A percentile compares a stretch with the other conserved stretches of the same genome.
phyloP scores from a whole-genome alignment of 768 basidiomycete genomes.

The Termitomyces heimii region DNA sequence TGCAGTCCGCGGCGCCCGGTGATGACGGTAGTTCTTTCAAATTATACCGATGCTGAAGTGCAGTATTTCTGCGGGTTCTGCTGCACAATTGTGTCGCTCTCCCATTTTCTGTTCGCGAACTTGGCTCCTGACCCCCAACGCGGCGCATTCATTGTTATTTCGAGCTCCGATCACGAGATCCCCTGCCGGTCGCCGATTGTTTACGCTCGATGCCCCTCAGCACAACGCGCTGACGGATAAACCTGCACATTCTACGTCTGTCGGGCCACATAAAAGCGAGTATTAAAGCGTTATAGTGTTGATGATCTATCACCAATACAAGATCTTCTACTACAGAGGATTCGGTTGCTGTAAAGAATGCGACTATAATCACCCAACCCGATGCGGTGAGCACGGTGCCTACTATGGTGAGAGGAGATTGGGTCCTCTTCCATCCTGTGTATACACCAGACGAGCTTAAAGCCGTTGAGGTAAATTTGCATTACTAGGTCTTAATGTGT shows the following conservation, averaged over 20 bases:
- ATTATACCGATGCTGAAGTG: slow-evolving; percentile 9
- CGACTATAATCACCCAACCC: slow-evolving; percentile 28
- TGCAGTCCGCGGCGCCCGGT: neutral
- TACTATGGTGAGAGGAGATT: slow-evolving; percentile 61
- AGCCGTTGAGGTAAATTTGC: slow-evolving; percentile 55
- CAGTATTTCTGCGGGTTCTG: slow-evolving; percentile 4
- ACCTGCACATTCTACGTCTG: slow-evolving; percentile 14
- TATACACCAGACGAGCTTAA: slow-evolving; percentile 72
- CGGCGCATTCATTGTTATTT: neutral
- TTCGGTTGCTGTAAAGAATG: slow-evolving; percentile 11
- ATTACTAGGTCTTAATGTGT: neutral
- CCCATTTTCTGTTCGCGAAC: slow-evolving; percentile 6
- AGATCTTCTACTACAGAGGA: slow-evolving; percentile 6
- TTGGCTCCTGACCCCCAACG: neutral
- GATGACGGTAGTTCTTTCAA: neutral
- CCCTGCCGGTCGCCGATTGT: slow-evolving; percentile 8
- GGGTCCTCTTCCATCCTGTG: slow-evolving; percentile 93
- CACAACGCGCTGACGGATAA: slow-evolving; percentile 13
- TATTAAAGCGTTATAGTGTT: neutral
- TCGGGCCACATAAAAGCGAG: slow-evolving; percentile 16
- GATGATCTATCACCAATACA: neutral
- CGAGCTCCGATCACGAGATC: neutral
- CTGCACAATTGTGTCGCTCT: slow-evolving; percentile 9
- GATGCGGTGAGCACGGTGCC: slow-evolving; percentile 51
- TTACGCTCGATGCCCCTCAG: slow-evolving; percentile 9